phyloP scores from a whole-genome alignment of 2,329 filamentous ascomycete genomes.

The Fusarium sp. region DNA sequence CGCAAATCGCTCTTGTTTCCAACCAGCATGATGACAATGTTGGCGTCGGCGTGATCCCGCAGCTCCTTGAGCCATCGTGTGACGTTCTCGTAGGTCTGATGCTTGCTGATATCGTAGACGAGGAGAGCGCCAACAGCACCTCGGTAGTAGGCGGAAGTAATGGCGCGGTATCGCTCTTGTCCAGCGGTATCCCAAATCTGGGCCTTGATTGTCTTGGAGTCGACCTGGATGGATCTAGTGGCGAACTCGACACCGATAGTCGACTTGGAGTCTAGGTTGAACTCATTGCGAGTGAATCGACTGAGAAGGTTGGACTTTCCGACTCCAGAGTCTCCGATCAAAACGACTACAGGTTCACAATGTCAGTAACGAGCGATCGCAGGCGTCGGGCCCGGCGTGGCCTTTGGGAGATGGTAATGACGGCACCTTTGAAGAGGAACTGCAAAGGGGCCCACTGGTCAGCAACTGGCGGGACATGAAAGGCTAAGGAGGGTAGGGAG shows the following conservation, averaged over 20 bases:
- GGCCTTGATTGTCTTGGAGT: conserved; percentile 99
- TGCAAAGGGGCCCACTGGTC: conserved; percentile 60
- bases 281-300: conserved; percentile 99
- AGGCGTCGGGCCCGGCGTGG: conserved; percentile 33
- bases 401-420: conserved; percentile 43
- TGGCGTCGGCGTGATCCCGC: conserved; percentile 96
- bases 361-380: conserved; percentile 50
- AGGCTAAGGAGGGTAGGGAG: conserved; percentile 28
- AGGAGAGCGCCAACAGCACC: conserved; percentile 97
- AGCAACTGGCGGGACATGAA: conserved; percentile 48
- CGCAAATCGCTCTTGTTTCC: conserved; percentile 99
- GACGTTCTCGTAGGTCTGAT: conserved; percentile 99
- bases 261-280: conserved; percentile 99
- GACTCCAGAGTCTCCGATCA: conserved; percentile 99
- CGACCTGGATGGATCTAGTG: conserved; percentile 97
- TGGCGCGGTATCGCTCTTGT: conserved; percentile 98
- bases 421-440: conserved; percentile 98
- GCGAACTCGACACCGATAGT: conserved; percentile 99
- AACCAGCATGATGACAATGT: conserved; percentile 99
- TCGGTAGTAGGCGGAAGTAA: conserved; percentile 98
- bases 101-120: conserved; percentile 99
- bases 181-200: conserved; percentile 99
- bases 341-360: conserved; percentile 75
- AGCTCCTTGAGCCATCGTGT: conserved; percentile 99
- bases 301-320: conserved; percentile 99